phyloP scores from a whole-genome alignment of 2,329 filamentous ascomycete species.

The Monosporascus sp. region DNA sequence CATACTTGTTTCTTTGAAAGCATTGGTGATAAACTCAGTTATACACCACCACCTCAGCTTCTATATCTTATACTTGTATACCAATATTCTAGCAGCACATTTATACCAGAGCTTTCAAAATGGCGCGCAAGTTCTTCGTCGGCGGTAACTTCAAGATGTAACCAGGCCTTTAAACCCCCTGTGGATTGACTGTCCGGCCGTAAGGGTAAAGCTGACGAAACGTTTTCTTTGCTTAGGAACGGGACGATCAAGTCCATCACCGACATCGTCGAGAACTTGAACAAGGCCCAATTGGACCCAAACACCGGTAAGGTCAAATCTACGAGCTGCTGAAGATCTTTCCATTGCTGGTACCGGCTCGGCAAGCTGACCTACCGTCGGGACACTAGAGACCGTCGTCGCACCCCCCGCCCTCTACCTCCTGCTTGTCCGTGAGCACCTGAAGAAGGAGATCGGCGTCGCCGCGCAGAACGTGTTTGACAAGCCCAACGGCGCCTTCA shows the following conservation, averaged over 20 bases:
- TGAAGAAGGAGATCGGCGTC: conserved; percentile 73
- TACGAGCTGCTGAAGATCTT: background rate
- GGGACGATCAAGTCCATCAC: conserved; percentile 85
- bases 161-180: conserved; percentile 30
- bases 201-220: conserved; percentile 5
- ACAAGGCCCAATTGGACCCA: conserved; percentile 73
- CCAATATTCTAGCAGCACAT: background rate
- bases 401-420: conserved; percentile 90
- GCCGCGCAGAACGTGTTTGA: conserved; percentile 96
- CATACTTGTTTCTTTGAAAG: background rate
- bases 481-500: conserved; percentile 95
- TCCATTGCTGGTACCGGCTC: too few relatives aligned
- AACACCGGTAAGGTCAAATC: conserved; percentile 57
- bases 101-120: conserved; percentile 46
- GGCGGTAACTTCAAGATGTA: conserved; percentile 99
- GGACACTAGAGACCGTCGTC: conserved; percentile 76
- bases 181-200: conserved; percentile 17
- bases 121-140: conserved; percentile 95
- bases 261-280: conserved; percentile 84
- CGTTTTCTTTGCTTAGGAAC: conserved; percentile 60
- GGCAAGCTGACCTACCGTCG: background rate
- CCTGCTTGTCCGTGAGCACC: conserved; percentile 72
- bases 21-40: background rate
- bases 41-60: too few relatives aligned
- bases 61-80: background rate